Base-by-base conservation (phyloP, 441 rosid genomes). In the Jatropha multifida region DNA sequence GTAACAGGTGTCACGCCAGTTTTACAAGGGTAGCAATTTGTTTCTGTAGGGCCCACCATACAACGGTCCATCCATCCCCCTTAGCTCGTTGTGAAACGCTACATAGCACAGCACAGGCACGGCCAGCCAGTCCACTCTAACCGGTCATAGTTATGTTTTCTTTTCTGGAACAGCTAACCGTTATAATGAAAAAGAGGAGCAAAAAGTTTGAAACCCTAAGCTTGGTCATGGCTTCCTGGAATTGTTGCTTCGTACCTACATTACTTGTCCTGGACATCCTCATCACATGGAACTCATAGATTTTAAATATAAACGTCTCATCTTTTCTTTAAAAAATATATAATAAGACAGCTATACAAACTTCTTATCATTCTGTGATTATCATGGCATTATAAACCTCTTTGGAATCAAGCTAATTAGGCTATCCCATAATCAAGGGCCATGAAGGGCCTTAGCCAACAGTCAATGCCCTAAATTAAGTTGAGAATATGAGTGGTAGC, bases 1-100 rank as follows among this genome's bases (percentile, higher is more conserved):
- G 40, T 54, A 52, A 63, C 68, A 69, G 72, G 56, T 80, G 68
- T 68, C 76, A 44, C 74, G 69, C 13, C 20, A 5, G 26, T 63
- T 63, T 63, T 40, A 11, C 72, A 66, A 44, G 74, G n/a, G 65
- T 62, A 44, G 54, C 59, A 18, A 11, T 27, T 68, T 23, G 56
- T 17, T 18, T 48, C 67, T 46, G 51, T 59, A 12, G 77, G 74
- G 18, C 46, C 79, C 72, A 4, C 15, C 14, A 52, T 4, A 7
- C 7, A 59, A 2, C 0, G 60, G 51, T 5, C 59, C 68, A 65
- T 46, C 7, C 20, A 65, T 46, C 7, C 20, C 6, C 38, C 38
- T 3, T 68, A 32, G n/a, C 37, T 18, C 0, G 32, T 32, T 2
- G 2, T 32, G 32, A 32, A 32, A 32, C 0, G 32, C 18, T 4